Percentiles rank a stretch among this genome's conserved stretches.
Evolutionary conservation across 2,329 filamentous ascomycete genomes (phyloP).

Genomic region (Thelonectria rubi): DNA sequence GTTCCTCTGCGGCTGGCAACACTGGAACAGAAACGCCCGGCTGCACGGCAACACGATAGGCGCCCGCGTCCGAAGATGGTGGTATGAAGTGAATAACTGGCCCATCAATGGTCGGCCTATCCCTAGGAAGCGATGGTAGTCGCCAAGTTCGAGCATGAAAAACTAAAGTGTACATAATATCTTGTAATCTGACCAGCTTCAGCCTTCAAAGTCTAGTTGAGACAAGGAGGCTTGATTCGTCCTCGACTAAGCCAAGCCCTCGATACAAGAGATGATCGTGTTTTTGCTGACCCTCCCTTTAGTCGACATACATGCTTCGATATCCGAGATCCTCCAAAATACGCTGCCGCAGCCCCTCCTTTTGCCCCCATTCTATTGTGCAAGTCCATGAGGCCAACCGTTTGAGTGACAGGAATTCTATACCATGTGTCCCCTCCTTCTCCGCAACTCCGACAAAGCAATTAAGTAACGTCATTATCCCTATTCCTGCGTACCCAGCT

Average conservation of each 20-base stretch:
- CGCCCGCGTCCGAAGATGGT: constrained; percentile 85
- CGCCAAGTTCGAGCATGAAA: not conserved
- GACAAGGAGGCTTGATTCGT: constrained; percentile 5
- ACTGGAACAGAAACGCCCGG: constrained; percentile 84
- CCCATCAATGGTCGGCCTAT: constrained; percentile 60
- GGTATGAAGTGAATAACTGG: constrained; percentile 96
- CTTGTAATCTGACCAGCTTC: constrained; percentile 24
- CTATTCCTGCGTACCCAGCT: constrained; percentile 46
- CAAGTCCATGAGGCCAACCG: constrained; percentile 28
- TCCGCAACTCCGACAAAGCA: constrained; percentile 42
- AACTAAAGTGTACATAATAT: constrained; percentile 21
- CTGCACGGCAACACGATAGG: constrained; percentile 81
- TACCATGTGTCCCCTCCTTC: constrained; percentile 33
- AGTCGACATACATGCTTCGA: not conserved
- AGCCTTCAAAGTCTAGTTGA: not conserved
- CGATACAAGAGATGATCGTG: not conserved
- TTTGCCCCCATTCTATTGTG: constrained; percentile 32
- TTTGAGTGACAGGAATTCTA: constrained; percentile 32
- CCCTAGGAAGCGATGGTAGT: constrained; percentile 12
- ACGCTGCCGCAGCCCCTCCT: constrained; percentile 14
- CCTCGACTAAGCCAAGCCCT: constrained; percentile 6
- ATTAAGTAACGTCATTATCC: constrained; percentile 24
- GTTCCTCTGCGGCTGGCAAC: constrained; percentile 84
- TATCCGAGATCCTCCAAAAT: not conserved
- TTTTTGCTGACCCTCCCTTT: not conserved